phyloP scores from a whole-genome alignment of 352 stramenopile genomes.

The Globisporangium yorkense region DNA sequence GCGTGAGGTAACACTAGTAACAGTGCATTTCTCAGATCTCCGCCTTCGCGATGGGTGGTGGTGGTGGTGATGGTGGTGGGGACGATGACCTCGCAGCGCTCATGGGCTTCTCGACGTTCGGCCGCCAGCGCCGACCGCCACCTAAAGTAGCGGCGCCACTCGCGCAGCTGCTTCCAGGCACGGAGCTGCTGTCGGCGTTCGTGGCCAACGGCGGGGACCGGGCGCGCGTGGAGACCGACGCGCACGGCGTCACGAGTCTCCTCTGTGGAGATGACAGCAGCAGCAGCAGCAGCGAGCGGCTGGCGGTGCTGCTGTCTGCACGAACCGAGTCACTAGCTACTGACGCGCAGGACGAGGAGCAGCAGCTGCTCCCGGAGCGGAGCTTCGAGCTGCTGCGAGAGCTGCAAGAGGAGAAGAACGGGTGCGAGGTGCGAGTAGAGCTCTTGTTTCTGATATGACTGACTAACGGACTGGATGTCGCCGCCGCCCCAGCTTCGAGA shows the following conservation, averaged over 20 bases:
- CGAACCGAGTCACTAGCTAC: background rate
- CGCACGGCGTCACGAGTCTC: conserved; percentile 28
- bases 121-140: conserved; percentile 11
- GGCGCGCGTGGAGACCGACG: conserved; percentile 12
- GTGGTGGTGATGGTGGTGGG: conserved; percentile 8
- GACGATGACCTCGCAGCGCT: conserved; percentile 29
- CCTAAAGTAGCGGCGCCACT: conserved; percentile 2
- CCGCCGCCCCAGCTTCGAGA: conserved; percentile 28
- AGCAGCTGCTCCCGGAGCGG: conserved; percentile 8
- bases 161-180: conserved; percentile 32
- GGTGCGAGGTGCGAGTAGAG: background rate
- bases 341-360: background rate
- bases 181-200: conserved; percentile 19
- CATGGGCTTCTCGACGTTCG: conserved; percentile 69
- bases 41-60: background rate
- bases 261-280: conserved; percentile 1
- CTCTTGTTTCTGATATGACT: background rate
- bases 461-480: background rate
- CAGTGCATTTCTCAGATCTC: background rate
- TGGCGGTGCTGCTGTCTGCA: conserved; percentile 1
- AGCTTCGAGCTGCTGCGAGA: conserved; percentile 21
- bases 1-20: background rate
- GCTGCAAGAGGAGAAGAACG: conserved; percentile 29
- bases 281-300: background rate
- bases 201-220: background rate